Percentiles rank a stretch among this genome's conserved stretches.
Evolutionary conservation across 345 rosid species (phyloP).

Genomic region (Anacardium occidentale): DNA sequence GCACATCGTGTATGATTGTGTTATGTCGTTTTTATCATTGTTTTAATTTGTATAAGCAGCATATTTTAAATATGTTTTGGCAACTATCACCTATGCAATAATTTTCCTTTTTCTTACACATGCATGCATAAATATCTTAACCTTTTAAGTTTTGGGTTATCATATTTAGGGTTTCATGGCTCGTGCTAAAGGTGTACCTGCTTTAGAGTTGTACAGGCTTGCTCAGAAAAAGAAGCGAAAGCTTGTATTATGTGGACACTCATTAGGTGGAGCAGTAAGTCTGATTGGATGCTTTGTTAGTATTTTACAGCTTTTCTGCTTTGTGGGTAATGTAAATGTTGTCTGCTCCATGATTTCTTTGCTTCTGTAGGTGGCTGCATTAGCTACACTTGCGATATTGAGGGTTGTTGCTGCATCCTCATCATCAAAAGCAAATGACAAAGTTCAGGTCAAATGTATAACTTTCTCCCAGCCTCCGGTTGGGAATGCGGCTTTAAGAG

Average conservation of each 20-base stretch:
- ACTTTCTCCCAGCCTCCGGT: constrained; percentile 97
- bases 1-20: constrained; percentile 80
- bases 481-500: constrained; percentile 95
- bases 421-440: constrained; percentile 60
- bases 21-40: not conserved
- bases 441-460: constrained; percentile 79
- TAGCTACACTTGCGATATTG: constrained; percentile 95
- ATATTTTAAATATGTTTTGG: constrained; percentile 4
- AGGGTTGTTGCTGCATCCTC: constrained; percentile 85
- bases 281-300: constrained; percentile 15
- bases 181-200: constrained; percentile 98
- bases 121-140: not conserved
- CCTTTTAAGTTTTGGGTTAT: constrained; percentile 10
- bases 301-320: constrained; percentile 10
- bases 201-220: constrained; percentile 89
- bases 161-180: constrained; percentile 78
- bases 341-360: not conserved
- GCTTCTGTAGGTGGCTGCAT: constrained; percentile 71
- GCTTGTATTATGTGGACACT: constrained; percentile 96
- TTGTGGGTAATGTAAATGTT: constrained; percentile 8
- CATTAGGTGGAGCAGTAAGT: constrained; percentile 98
- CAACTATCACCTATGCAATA: not conserved
- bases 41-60: constrained; percentile 8
- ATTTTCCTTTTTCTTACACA: not conserved
- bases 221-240: constrained; percentile 92